Evolutionary conservation across 2,329 filamentous ascomycete genomes (phyloP).

Genomic region (Ophiostoma angusticollis): DNA sequence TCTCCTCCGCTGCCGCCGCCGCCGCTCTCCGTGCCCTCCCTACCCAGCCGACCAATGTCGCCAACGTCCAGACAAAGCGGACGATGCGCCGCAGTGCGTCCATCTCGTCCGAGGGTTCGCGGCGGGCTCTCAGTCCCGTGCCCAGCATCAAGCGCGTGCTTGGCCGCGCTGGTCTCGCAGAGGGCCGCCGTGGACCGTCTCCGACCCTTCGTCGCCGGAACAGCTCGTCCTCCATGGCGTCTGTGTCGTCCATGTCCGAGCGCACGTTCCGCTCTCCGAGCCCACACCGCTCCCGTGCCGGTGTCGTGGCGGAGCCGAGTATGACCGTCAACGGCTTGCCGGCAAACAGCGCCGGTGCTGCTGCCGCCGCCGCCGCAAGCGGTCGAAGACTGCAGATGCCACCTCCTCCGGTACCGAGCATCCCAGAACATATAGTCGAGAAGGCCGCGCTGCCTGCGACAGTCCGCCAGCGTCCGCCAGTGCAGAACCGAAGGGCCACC

Average conservation of each 20-base stretch:
- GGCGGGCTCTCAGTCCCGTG: constrained; percentile 12
- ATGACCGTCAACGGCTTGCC: neutral
- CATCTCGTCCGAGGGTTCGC: constrained; percentile 45
- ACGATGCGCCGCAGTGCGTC: constrained; percentile 62
- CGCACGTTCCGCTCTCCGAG: constrained; percentile 75
- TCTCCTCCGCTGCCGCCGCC: constrained; percentile 78
- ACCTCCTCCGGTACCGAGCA: constrained; percentile 51
- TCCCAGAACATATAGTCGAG: constrained; percentile 40
- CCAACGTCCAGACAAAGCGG: constrained; percentile 77
- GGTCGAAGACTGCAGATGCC: constrained; percentile 31
- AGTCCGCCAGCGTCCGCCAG: neutral
- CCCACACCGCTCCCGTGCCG: constrained; percentile 31
- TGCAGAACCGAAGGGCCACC: constrained; percentile 1
- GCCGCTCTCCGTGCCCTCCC: constrained; percentile 70
- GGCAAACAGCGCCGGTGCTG: constrained; percentile 5
- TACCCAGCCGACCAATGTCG: constrained; percentile 65
- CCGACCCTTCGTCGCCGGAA: constrained; percentile 45
- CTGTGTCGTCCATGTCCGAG: constrained; percentile 74
- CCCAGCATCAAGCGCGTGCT: constrained; percentile 8
- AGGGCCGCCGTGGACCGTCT: constrained; percentile 1
- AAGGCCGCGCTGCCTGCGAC: neutral
- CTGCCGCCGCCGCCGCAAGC: constrained; percentile 2
- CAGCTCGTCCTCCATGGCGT: constrained; percentile 57
- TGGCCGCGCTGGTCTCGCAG: constrained; percentile 4
- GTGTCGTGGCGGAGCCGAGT: neutral